These are phyloP conservation scores for Hypsizygus ulmarius DNA, from an alignment of 1,284 basidiomycete genomes.

Conservation along the genomic window DNA sequence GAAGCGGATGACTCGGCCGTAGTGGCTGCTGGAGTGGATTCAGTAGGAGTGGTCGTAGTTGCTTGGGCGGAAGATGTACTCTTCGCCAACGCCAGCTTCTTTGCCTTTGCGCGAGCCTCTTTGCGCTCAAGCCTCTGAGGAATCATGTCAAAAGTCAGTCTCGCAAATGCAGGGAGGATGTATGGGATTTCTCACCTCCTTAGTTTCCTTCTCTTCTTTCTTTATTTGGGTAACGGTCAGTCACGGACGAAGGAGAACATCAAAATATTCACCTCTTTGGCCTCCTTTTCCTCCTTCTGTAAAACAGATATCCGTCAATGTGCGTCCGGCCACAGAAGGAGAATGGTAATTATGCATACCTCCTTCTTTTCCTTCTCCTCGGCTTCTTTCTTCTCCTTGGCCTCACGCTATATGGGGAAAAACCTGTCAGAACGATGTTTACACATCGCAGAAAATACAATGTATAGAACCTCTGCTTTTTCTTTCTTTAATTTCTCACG, in stretches of 20 bases:
- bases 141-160: too few species aligned
- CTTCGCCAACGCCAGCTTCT: slow-evolving; percentile 47
- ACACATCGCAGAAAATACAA: slow-evolving; percentile 12
- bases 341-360: slow-evolving; percentile 29
- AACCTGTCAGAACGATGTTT: slow-evolving; percentile 12
- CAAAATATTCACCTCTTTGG: slow-evolving; percentile 9
- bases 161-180: slow-evolving; percentile 3
- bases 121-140: slow-evolving; percentile 56
- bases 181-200: slow-evolving; percentile 30
- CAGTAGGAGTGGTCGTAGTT: slow-evolving; percentile 30
- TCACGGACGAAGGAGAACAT: not conserved
- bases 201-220: slow-evolving; percentile 38
- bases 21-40: slow-evolving; percentile 31
- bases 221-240: slow-evolving; percentile 10
- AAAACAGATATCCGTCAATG: not conserved
- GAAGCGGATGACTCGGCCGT: slow-evolving; percentile 33
- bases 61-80: slow-evolving; percentile 35
- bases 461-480: slow-evolving; percentile 64
- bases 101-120: slow-evolving; percentile 52
- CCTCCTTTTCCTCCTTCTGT: slow-evolving; percentile 30
- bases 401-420: slow-evolving; percentile 53
- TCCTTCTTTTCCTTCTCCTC: slow-evolving; percentile 59
- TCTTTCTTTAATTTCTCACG: slow-evolving; percentile 80
- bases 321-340: slow-evolving; percentile 1
- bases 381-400: slow-evolving; percentile 70